Evolutionary conservation across 2,329 filamentous ascomycete genomes (phyloP).

Genomic region (Periglandula ipomoeae): DNA sequence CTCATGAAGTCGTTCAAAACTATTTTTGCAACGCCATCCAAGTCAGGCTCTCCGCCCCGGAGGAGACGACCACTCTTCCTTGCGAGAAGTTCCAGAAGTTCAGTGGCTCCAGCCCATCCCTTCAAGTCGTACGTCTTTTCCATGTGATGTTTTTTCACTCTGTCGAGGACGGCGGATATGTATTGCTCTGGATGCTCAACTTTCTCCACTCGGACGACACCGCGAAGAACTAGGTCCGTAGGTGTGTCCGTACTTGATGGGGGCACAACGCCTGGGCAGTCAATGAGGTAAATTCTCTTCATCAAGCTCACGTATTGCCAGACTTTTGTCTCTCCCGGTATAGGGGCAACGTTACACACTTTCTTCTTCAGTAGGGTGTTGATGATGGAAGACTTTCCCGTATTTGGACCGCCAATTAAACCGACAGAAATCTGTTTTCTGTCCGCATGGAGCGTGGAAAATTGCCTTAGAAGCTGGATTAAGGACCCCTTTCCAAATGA

Average conservation of each 20-base stretch:
- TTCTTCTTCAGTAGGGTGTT: slow-evolving; percentile 93
- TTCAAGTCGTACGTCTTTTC: slow-evolving; percentile 88
- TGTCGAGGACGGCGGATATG: slow-evolving; percentile 70
- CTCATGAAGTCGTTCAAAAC: slow-evolving; percentile 92
- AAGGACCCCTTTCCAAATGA: slow-evolving; percentile 93
- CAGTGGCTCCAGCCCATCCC: slow-evolving; percentile 64
- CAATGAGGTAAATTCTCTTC: slow-evolving; percentile 84
- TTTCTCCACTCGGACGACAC: slow-evolving; percentile 90
- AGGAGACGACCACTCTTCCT: slow-evolving; percentile 79
- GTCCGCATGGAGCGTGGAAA: slow-evolving; percentile 78
- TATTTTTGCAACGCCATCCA: slow-evolving; percentile 94
- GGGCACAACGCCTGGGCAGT: slow-evolving; percentile 93
- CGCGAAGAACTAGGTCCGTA: slow-evolving; percentile 79
- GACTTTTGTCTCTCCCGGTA: slow-evolving; percentile 93
- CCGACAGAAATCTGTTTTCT: slow-evolving; percentile 93
- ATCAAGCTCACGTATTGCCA: slow-evolving; percentile 97
- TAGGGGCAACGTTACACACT: slow-evolving; percentile 86
- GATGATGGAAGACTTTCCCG: slow-evolving; percentile 93
- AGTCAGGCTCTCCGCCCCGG: slow-evolving; percentile 87
- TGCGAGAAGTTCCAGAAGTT: slow-evolving; percentile 81
- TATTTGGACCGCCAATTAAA: slow-evolving; percentile 71
- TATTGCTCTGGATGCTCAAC: slow-evolving; percentile 96
- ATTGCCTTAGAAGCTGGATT: slow-evolving; percentile 86
- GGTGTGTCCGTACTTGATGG: slow-evolving; percentile 77
- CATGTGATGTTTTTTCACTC: slow-evolving; percentile 78